A percentile compares a stretch with the other conserved stretches of the same genome.
Conservation (phyloP, 768 basidiomycete genomes). For the Phylloporus arenicola region DNA sequence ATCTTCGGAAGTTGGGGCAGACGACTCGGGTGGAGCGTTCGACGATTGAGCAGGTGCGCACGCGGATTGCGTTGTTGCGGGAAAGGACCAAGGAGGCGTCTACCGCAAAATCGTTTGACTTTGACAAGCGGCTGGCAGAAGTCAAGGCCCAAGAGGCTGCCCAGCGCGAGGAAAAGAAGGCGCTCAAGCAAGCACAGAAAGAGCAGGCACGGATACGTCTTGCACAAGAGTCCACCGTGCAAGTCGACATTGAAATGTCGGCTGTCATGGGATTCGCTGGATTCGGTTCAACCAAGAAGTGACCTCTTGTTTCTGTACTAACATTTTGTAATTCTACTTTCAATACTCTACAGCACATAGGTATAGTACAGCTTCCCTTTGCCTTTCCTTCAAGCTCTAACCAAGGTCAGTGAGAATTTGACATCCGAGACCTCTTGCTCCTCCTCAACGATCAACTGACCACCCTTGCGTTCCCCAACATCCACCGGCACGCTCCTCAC, state of each 20-base stretch:
- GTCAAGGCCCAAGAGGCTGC: slow-evolving; percentile 69
- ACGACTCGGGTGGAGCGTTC: slow-evolving; percentile 88
- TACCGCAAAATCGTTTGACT: slow-evolving; percentile 87
- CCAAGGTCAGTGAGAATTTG: slow-evolving; percentile 69
- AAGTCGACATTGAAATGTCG: slow-evolving; percentile 63
- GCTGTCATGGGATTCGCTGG: slow-evolving; percentile 89
- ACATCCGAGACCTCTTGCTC: slow-evolving; percentile 81
- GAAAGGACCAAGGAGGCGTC: slow-evolving; percentile 83
- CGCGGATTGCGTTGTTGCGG: slow-evolving; percentile 80
- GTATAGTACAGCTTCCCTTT: slow-evolving; percentile 19
- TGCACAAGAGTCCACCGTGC: slow-evolving; percentile 43
- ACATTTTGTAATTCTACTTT: slow-evolving; percentile 14
- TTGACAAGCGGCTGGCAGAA: slow-evolving; percentile 81
- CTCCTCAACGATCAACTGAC: slow-evolving; percentile 66
- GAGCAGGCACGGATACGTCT: slow-evolving; percentile 66
- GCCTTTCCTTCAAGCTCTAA: slow-evolving; percentile 28
- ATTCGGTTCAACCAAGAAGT: slow-evolving; percentile 85
- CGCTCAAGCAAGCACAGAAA: slow-evolving; percentile 73
- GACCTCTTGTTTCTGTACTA: slow-evolving; percentile 19
- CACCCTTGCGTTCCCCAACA: slow-evolving; percentile 46
- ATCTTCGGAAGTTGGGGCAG: slow-evolving; percentile 91
- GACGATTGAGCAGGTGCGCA: slow-evolving; percentile 87
- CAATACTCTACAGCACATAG: slow-evolving; percentile 7
- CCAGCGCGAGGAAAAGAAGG: slow-evolving; percentile 67
- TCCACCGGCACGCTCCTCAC: slow-evolving; percentile 68